phyloP scores from a whole-genome alignment of 768 basidiomycete species.

The Termitomyces sp. region DNA sequence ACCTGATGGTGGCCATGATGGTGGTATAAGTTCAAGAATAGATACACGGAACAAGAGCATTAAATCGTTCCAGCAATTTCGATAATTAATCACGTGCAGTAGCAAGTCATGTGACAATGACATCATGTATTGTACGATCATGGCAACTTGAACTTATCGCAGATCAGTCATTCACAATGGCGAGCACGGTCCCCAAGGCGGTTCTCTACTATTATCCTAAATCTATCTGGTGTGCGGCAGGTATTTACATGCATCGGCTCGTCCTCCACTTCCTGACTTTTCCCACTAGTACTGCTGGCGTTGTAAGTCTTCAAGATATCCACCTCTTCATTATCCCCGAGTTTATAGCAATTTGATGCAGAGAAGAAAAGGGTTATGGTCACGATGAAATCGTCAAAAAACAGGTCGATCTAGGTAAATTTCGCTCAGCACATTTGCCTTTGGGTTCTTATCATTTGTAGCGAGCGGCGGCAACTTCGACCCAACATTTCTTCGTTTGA shows the following conservation, averaged over 20 bases:
- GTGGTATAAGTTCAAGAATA: neutral
- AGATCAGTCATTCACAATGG: slow-evolving; percentile 16
- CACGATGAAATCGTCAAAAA: slow-evolving; percentile 69
- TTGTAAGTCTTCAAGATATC: slow-evolving; percentile 34
- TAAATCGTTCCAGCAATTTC: slow-evolving; percentile 14
- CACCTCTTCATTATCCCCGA: slow-evolving; percentile 1
- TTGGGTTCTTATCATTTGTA: slow-evolving; percentile 20
- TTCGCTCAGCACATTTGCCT: neutral
- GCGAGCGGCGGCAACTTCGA: slow-evolving; percentile 78
- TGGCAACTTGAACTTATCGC: neutral
- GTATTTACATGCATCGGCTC: slow-evolving; percentile 28
- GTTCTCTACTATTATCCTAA: slow-evolving; percentile 64
- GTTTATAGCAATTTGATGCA: slow-evolving; percentile 15
- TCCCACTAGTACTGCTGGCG: slow-evolving; percentile 41
- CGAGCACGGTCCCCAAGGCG: slow-evolving; percentile 60
- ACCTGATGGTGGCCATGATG: slow-evolving; percentile 14
- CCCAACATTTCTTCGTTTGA: slow-evolving; percentile 72
- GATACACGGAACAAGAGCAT: neutral
- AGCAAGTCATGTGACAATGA: neutral
- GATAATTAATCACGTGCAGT: slow-evolving; percentile 9
- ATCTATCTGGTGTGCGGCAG: slow-evolving; percentile 62
- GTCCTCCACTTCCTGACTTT: neutral
- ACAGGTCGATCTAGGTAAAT: slow-evolving; percentile 56
- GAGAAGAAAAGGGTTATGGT: slow-evolving; percentile 81
- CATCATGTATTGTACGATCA: neutral